Evolutionary conservation across 2,329 filamentous ascomycete genomes (phyloP).

Genomic region (Paraconiothyrium brasiliense): DNA sequence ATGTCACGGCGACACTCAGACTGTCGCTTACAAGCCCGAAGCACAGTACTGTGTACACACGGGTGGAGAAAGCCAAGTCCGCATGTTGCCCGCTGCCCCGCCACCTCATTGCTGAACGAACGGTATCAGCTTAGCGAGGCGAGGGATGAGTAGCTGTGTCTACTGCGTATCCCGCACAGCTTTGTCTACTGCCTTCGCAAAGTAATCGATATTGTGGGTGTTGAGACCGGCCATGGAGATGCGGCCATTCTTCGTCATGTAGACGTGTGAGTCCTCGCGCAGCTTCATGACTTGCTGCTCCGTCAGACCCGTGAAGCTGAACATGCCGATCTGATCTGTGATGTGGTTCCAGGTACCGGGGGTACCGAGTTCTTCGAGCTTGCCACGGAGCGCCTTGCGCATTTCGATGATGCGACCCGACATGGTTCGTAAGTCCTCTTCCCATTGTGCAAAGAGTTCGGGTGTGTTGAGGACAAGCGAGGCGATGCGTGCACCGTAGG

Average conservation of each 20-base stretch:
- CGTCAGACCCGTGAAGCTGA: conserved; percentile 86
- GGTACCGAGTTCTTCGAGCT: conserved; percentile 85
- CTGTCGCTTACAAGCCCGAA: conserved; percentile 4
- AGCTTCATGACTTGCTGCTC: conserved; percentile 78
- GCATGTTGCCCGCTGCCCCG: conserved; percentile 4
- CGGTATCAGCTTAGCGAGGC: neutral
- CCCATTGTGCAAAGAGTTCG: conserved; percentile 87
- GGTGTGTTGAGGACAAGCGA: conserved; percentile 84
- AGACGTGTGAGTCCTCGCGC: conserved; percentile 76
- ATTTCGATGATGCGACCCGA: conserved; percentile 93
- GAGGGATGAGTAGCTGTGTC: conserved; percentile 7
- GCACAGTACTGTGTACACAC: neutral
- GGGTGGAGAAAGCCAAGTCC: neutral
- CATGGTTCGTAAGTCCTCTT: conserved; percentile 91
- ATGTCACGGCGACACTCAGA: neutral
- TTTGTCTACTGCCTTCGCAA: conserved; percentile 87
- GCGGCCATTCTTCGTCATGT: conserved; percentile 97
- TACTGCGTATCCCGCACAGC: conserved; percentile 70
- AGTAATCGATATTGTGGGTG: conserved; percentile 89
- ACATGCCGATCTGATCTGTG: conserved; percentile 99
- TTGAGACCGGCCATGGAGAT: conserved; percentile 99
- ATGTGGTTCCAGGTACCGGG: conserved; percentile 97
- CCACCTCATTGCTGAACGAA: neutral
- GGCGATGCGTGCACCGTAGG: conserved; percentile 92
- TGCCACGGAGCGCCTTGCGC: conserved; percentile 78